Percentiles rank a stretch among this genome's conserved stretches.
phyloP scores from a whole-genome alignment of 164 flowering plant genomes.

The Chimonanthus salicifolius region DNA sequence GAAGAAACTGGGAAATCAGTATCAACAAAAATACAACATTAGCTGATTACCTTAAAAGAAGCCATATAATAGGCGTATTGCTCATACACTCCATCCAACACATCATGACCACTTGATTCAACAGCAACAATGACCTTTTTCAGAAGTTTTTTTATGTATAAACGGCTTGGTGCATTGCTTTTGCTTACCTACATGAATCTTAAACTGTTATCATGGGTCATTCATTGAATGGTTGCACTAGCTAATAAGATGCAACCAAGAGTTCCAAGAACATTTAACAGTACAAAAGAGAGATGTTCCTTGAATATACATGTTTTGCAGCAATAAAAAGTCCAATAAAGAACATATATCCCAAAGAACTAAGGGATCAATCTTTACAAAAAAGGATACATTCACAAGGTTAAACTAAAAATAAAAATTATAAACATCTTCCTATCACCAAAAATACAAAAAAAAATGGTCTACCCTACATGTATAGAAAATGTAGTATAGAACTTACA shows the following conservation, averaged over 20 bases:
- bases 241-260: not conserved
- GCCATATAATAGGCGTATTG: constrained; percentile 53
- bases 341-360: not conserved
- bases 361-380: not conserved
- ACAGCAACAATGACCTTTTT: constrained; percentile 71
- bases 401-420: no score
- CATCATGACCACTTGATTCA: constrained; percentile 48
- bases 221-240: not conserved
- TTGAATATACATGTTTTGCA: not conserved
- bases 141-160: constrained; percentile 54
- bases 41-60: constrained; percentile 45
- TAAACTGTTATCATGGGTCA: not conserved
- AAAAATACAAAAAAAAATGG: not conserved
- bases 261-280: not conserved
- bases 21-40: not conserved
- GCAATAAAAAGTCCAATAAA: not conserved
- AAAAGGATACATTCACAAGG: not conserved
- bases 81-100: constrained; percentile 73
- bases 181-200: constrained; percentile 11
- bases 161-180: constrained; percentile 11
- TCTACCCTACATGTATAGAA: not conserved
- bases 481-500: constrained; percentile 27
- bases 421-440: not conserved
- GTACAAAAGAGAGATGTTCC: not conserved
- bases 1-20: not conserved